These are phyloP conservation scores for Capsicum rhomboideum DNA, from an alignment of 257 asterid species.

Conservation along the genomic window DNA sequence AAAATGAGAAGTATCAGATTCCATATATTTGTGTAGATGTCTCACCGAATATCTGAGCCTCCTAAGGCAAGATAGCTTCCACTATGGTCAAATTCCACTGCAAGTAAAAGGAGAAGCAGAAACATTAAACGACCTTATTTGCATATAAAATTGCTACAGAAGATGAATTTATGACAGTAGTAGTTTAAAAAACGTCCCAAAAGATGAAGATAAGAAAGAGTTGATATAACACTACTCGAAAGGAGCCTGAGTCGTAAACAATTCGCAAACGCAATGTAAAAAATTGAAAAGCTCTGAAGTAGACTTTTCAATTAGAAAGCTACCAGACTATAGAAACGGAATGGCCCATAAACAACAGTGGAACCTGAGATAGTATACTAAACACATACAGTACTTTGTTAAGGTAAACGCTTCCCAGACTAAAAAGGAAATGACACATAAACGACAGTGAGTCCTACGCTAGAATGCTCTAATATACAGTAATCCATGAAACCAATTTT, in stretches of 20 bases:
- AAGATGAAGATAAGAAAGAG: background rate
- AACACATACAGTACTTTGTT: background rate
- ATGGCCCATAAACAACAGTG: background rate
- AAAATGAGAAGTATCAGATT: background rate
- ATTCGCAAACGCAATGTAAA: background rate
- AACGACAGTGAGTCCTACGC: background rate
- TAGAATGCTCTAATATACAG: background rate
- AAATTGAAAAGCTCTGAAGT: background rate
- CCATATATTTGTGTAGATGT: background rate
- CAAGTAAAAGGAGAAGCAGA: slow-evolving; percentile 7
- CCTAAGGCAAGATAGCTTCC: slow-evolving; percentile 92
- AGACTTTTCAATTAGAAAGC: background rate
- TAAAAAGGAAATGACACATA: background rate
- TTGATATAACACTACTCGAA: background rate
- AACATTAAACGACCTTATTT: background rate
- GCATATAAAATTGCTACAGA: background rate
- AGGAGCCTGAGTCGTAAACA: background rate
- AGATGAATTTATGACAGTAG: background rate
- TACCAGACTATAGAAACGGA: background rate
- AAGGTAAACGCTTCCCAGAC: background rate
- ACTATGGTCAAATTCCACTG: slow-evolving; percentile 93
- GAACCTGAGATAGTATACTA: background rate
- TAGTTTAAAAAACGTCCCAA: background rate
- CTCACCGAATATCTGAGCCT: slow-evolving; percentile 83
- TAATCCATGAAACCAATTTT: background rate